Percentiles rank a stretch among this genome's conserved stretches.
Evolutionary conservation across 106 monocot species (phyloP).

Genomic region (Xerophyta viscosa): DNA sequence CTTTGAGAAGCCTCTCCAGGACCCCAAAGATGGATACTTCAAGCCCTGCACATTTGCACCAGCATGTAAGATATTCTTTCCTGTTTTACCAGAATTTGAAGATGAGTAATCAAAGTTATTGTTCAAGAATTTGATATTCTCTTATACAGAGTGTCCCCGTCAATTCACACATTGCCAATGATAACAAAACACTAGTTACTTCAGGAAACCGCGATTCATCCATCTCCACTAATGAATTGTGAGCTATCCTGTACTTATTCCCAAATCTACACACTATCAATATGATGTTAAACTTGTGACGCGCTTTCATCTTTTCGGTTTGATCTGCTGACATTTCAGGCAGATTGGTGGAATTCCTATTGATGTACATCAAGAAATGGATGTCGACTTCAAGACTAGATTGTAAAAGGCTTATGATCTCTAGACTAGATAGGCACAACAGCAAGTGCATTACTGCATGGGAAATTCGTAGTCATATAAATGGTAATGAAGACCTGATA

Average conservation of each 20-base stretch:
- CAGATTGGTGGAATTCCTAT: slow-evolving; percentile 4
- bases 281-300: neutral
- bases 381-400: slow-evolving; percentile 22
- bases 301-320: neutral
- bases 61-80: slow-evolving; percentile 16
- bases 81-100: neutral
- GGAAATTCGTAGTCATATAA: too few relatives aligned
- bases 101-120: neutral
- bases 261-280: neutral
- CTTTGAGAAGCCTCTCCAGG: slow-evolving; percentile 36
- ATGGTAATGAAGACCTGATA: too few relatives aligned
- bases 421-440: too few relatives aligned
- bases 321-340: neutral
- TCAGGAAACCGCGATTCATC: slow-evolving; percentile 5
- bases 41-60: slow-evolving; percentile 10
- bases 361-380: slow-evolving; percentile 19
- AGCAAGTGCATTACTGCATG: too few relatives aligned
- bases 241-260: neutral
- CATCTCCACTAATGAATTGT: slow-evolving; percentile 7
- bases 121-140: neutral
- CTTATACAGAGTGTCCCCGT: slow-evolving; percentile 5
- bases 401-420: too few relatives aligned
- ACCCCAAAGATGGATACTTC: slow-evolving; percentile 15
- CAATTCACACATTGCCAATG: slow-evolving; percentile 1
- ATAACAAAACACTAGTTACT: slow-evolving; percentile 4